Percentiles rank a stretch among this genome's conserved stretches.
Evolutionary conservation across 495 filamentous ascomycete genomes (phyloP).

Genomic region (Trichoderma gamsii): DNA sequence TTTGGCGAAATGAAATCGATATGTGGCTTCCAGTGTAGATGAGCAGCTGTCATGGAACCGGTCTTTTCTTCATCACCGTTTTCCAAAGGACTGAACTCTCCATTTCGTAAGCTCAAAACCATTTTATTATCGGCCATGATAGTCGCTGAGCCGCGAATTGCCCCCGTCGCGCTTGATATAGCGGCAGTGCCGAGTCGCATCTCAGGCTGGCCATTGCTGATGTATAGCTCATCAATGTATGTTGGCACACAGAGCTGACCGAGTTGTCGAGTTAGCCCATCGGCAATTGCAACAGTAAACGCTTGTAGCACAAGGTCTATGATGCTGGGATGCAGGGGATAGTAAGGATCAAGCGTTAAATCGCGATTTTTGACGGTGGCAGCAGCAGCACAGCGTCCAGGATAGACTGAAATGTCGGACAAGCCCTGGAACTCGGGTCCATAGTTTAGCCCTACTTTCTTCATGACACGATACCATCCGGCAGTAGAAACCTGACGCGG

Average conservation of each 20-base stretch:
- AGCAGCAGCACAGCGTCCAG: constrained; percentile 22
- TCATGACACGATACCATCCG: constrained; percentile 24
- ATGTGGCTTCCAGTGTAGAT: constrained; percentile 30
- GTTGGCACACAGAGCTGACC: constrained; percentile 28
- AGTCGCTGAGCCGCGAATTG: constrained; percentile 21
- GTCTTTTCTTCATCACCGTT: constrained; percentile 20
- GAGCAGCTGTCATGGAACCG: constrained; percentile 29
- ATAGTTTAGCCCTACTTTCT: constrained; percentile 22
- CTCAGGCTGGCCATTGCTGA: constrained; percentile 25
- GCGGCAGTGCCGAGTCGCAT: constrained; percentile 21
- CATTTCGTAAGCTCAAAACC: constrained; percentile 21
- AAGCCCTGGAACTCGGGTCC: constrained; percentile 29
- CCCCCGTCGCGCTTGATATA: constrained; percentile 18
- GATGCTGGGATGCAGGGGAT: constrained; percentile 35
- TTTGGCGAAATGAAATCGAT: constrained; percentile 29
- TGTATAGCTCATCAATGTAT: constrained; percentile 34
- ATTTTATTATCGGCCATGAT: constrained; percentile 18
- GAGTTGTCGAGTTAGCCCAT: constrained; percentile 27
- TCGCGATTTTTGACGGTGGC: constrained; percentile 18
- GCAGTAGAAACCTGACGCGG: constrained; percentile 19
- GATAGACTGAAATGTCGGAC: constrained; percentile 28
- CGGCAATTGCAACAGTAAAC: constrained; percentile 27
- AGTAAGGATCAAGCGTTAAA: constrained; percentile 24
- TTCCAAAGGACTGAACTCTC: constrained; percentile 21
- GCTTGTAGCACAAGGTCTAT: constrained; percentile 41